phyloP scores from a whole-genome alignment of 2,329 filamentous ascomycete species.

The Didymella pomorum region DNA sequence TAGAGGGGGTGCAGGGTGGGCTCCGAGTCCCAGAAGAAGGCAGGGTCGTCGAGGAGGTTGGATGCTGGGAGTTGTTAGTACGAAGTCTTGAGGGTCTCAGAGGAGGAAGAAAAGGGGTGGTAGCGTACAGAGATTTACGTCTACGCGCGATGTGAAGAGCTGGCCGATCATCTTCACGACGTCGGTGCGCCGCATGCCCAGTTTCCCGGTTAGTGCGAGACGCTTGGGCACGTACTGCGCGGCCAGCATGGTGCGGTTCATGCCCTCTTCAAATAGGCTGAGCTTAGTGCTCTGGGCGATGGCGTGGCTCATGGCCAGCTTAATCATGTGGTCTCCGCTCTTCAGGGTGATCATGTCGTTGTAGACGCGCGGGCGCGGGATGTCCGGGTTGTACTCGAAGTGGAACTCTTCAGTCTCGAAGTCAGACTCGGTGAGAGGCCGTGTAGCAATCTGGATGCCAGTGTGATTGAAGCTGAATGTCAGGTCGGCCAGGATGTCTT shows the following conservation, averaged over 20 bases:
- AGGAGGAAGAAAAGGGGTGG: not conserved
- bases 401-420: slow-evolving; percentile 99
- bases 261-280: slow-evolving; percentile 93
- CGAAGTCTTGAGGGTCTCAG: too few relatives aligned
- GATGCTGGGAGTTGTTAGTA: slow-evolving; percentile 66
- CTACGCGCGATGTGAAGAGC: slow-evolving; percentile 91
- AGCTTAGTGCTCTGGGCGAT: slow-evolving; percentile 98
- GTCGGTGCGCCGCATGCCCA: slow-evolving; percentile 90
- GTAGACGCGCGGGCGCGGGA: slow-evolving; percentile 88
- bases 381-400: slow-evolving; percentile 91
- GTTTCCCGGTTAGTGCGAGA: slow-evolving; percentile 84
- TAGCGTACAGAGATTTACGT: slow-evolving; percentile 92
- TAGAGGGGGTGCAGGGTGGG: slow-evolving; percentile 95
- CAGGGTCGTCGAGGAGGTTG: slow-evolving; percentile 94
- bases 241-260: slow-evolving; percentile 92
- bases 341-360: slow-evolving; percentile 99
- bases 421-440: slow-evolving; percentile 84
- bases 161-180: slow-evolving; percentile 91
- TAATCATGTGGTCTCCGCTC: slow-evolving; percentile 98
- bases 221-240: slow-evolving; percentile 91
- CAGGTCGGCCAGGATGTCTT: slow-evolving; percentile 92
- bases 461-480: slow-evolving; percentile 81
- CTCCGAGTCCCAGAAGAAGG: slow-evolving; percentile 98
- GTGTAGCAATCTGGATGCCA: slow-evolving; percentile 73
- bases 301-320: slow-evolving; percentile 94